Evolutionary conservation across 2,329 filamentous ascomycete species (phyloP), one percentile per base, ranked within the genome.

Genomic region (Botrytis elliptica): DNA sequence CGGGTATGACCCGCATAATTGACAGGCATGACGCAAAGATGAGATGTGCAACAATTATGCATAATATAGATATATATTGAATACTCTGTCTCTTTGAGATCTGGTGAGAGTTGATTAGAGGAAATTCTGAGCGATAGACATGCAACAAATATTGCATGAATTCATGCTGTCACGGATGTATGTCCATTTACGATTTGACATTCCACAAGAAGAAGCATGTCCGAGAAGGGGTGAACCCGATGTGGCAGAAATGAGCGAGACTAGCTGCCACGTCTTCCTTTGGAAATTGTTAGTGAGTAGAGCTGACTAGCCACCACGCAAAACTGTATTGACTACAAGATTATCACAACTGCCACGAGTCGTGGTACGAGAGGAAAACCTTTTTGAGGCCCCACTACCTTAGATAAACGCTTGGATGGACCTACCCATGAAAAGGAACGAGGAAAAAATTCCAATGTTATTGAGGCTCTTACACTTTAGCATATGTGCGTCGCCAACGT

Each of bases 11-110:
- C 25, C 62, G 62, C 62, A 29, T 42, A n/a, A 25, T 12, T 67
- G 64, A 67, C 64, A 52, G 22, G 44, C 64, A 67, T 52, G 44
- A 67, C 38, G 25, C 25, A 40, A 64, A 42, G 62, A 44, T 40
- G 40, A 64, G 38, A 64, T 64, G 62, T 64, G 62, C 62, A 64
- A 44, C 38, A 44, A 22, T 64, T 42, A 25, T 64, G 40, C 62
- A 64, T 42, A 44, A n/a, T 44, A 8, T 29, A 29, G n/a, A 29
- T 29, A 29, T 33, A 18, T 9, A 57, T 14, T 29, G n/a, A 18
- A 29, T n/a, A 55, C n/a, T 18, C 38, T 29, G 38, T 42, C 38
- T 42, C 14, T 5, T 20, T 40, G 14, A 42, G 18, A 42, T 16
- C 9, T 64, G 25, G 25, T n/a, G 22, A 55, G 4, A 55, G 12